Conservation (phyloP, 345 rosid genomes). For the Xanthoceras sorbifolium region DNA sequence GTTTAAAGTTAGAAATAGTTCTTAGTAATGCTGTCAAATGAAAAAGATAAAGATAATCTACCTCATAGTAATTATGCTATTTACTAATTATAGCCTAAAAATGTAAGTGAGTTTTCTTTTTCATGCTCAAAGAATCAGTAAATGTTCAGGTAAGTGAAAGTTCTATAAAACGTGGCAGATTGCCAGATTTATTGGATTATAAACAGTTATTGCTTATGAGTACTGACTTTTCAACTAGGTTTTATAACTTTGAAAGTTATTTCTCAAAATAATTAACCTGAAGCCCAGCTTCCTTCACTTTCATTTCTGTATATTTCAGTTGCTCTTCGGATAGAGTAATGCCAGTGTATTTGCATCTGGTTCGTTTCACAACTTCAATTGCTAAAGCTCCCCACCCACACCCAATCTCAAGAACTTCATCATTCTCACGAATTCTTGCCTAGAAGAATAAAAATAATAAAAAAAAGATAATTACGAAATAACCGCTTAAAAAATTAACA, state of each 20-base stretch:
- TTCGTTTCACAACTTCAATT: slow-evolving; percentile 77
- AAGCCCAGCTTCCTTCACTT: slow-evolving; percentile 85
- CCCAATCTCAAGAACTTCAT: slow-evolving; percentile 86
- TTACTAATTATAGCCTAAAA: too few relatives aligned
- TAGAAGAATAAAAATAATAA: slow-evolving; percentile 4
- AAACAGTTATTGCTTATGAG: not conserved
- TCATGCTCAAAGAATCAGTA: too few relatives aligned
- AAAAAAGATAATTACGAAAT: not conserved
- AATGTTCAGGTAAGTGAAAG: too few relatives aligned
- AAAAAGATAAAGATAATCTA: too few relatives aligned
- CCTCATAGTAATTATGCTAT: too few relatives aligned
- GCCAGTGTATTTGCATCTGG: slow-evolving; percentile 87
- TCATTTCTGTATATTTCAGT: slow-evolving; percentile 61
- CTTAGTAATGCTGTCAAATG: too few relatives aligned
- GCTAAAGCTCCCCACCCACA: slow-evolving; percentile 96
- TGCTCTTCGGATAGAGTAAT: slow-evolving; percentile 80
- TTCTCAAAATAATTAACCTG: slow-evolving; percentile 44
- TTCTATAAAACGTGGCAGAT: too few relatives aligned
- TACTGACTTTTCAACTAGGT: not conserved
- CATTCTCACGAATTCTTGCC: slow-evolving; percentile 60
- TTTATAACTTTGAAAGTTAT: not conserved
- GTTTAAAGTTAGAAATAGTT: not conserved
- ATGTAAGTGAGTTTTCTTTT: too few relatives aligned
- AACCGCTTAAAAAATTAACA: not conserved
- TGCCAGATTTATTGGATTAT: not conserved